These are phyloP conservation scores for Pisolithus sp. DNA, from an alignment of 768 basidiomycete species.

Conservation along the genomic window DNA sequence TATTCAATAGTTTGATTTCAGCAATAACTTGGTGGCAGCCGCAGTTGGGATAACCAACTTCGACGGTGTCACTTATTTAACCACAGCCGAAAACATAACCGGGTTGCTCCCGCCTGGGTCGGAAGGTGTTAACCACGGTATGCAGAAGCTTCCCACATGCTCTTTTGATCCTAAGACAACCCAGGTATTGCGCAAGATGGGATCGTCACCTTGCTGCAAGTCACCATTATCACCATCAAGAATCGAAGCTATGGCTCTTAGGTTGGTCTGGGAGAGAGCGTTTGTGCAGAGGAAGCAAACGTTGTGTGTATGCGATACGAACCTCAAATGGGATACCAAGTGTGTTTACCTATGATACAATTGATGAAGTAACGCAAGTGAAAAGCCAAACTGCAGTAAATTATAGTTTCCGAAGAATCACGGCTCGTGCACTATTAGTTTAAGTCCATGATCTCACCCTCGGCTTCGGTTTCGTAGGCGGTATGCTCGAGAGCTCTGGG, in stretches of 20 bases:
- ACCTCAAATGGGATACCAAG: background rate
- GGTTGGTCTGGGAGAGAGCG: background rate
- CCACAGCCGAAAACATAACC: conserved; percentile 40
- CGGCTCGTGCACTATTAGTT: conserved; percentile 13
- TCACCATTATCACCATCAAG: conserved; percentile 28
- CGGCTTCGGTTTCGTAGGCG: conserved; percentile 10
- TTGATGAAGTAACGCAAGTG: conserved; percentile 5
- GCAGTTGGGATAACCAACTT: conserved; percentile 36
- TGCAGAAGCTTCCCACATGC: background rate
- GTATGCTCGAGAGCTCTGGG: conserved; percentile 12
- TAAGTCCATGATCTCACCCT: conserved; percentile 13
- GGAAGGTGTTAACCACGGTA: conserved; percentile 49
- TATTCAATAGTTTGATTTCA: conserved; percentile 6
- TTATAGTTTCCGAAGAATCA: conserved; percentile 2
- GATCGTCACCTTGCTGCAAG: conserved; percentile 47
- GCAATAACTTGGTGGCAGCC: conserved; percentile 32
- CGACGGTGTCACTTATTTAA: conserved; percentile 41
- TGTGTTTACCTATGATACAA: conserved; percentile 18
- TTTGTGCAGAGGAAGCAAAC: background rate
- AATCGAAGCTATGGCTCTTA: background rate
- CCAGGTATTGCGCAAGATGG: conserved; percentile 59
- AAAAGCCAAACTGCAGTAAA: conserved; percentile 17
- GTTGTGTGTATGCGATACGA: background rate
- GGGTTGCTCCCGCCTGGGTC: conserved; percentile 50
- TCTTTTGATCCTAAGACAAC: background rate